Evolutionary conservation across 805 yeast species (phyloP).

Genomic region (Vanderwaltozyma yarrowii): DNA sequence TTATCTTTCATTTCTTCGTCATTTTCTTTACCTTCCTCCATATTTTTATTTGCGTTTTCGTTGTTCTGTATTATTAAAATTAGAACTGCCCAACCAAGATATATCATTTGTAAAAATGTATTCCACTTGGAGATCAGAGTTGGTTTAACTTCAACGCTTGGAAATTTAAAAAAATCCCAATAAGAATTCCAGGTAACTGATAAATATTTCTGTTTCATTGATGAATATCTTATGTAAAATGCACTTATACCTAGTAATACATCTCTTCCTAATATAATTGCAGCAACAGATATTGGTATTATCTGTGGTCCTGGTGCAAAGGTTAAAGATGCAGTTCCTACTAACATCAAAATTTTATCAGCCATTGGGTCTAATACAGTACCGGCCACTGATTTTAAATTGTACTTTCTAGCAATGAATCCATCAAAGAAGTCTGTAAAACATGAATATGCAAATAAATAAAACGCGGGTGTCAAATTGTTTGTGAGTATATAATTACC

Average conservation of each 20-base stretch:
- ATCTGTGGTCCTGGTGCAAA: conserved; percentile 37
- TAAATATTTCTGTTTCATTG: conserved; percentile 27
- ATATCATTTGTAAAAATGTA: conserved; percentile 87
- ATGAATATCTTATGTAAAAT: conserved; percentile 55
- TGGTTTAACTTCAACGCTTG: conserved; percentile 87
- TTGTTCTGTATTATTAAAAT: conserved; percentile 12
- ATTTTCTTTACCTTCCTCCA: conserved; percentile 8
- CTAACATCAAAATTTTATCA: conserved; percentile 82
- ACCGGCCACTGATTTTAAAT: conserved; percentile 73
- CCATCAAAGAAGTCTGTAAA: conserved; percentile 91
- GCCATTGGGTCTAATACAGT: conserved; percentile 93
- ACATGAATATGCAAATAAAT: conserved; percentile 74
- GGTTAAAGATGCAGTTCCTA: conserved; percentile 69
- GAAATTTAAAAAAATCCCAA: conserved; percentile 58
- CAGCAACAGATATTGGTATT: conserved; percentile 65
- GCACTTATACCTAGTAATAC: conserved; percentile 62
- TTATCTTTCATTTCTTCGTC: no score
- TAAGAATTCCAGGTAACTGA: conserved; percentile 47
- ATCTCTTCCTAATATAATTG: conserved; percentile 77
- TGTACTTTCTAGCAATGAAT: conserved; percentile 70
- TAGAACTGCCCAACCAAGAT: conserved; percentile 55
- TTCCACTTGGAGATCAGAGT: conserved; percentile 77
- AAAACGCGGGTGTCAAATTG: conserved; percentile 53
- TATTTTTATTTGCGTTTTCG: conserved; percentile 5
- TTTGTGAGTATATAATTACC: conserved; percentile 68